phyloP scores from a whole-genome alignment of 2,329 filamentous ascomycete genomes.

The Boeremia exigua region DNA sequence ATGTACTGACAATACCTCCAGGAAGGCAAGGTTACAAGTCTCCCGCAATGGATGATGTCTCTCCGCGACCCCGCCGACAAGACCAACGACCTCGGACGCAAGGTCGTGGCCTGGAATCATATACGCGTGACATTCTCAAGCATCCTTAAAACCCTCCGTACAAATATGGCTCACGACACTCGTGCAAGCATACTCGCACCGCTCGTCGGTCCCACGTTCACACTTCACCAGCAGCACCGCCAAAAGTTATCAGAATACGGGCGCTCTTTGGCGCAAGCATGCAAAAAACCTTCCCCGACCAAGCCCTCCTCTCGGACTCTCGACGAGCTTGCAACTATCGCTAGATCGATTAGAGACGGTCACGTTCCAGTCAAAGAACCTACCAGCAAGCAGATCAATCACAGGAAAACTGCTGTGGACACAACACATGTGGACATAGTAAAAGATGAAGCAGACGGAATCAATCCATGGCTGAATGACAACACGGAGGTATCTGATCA shows the following conservation, averaged over 20 bases:
- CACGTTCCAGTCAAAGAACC: neutral
- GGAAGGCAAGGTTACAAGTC: conserved; percentile 19
- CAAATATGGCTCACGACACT: conserved; percentile 22
- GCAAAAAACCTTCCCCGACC: neutral
- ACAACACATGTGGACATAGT: neutral
- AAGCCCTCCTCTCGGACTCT: neutral
- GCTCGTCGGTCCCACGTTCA: conserved; percentile 30
- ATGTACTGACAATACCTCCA: conserved; percentile 19
- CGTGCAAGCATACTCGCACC: conserved; percentile 26
- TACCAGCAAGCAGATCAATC: neutral
- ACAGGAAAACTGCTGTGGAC: too few species aligned
- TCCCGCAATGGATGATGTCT: conserved; percentile 52
- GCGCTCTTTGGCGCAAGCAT: neutral
- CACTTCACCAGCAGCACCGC: conserved; percentile 21
- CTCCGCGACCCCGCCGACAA: conserved; percentile 66
- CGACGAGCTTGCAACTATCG: conserved; percentile 15
- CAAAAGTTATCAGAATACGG: conserved; percentile 25
- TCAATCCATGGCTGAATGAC: conserved; percentile 2
- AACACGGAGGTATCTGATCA: neutral
- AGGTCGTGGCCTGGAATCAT: conserved; percentile 57
- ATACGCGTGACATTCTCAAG: conserved; percentile 53
- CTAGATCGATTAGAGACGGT: conserved; percentile 22
- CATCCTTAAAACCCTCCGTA: conserved; percentile 21
- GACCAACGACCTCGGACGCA: conserved; percentile 63
- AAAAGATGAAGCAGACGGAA: neutral